Evolutionary conservation across 2,329 filamentous ascomycete species (phyloP).

Genomic region (Neonectria faginata): DNA sequence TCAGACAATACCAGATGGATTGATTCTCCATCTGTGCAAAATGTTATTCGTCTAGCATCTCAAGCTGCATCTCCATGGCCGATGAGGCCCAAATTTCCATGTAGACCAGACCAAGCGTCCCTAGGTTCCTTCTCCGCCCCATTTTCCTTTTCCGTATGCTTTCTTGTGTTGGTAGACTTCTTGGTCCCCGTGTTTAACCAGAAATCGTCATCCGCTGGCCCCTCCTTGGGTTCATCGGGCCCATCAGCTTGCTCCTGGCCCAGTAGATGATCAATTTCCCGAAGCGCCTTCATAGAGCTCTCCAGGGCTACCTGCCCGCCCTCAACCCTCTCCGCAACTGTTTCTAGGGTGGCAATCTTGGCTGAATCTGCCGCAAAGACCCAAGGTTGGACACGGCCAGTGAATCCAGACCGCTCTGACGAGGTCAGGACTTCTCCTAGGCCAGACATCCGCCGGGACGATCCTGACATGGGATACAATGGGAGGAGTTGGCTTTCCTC

Average conservation of each 20-base stretch:
- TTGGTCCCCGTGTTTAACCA: slow-evolving; percentile 53
- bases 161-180: slow-evolving; percentile 39
- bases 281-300: slow-evolving; percentile 61
- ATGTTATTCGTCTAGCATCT: slow-evolving; percentile 27
- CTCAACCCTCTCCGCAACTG: slow-evolving; percentile 70
- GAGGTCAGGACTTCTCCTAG: slow-evolving; percentile 58
- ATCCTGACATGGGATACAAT: slow-evolving; percentile 58
- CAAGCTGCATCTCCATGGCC: slow-evolving; percentile 49
- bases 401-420: slow-evolving; percentile 54
- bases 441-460: slow-evolving; percentile 52
- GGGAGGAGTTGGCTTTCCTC: slow-evolving; percentile 73
- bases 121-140: slow-evolving; percentile 40
- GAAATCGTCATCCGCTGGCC: slow-evolving; percentile 44
- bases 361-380: slow-evolving; percentile 70
- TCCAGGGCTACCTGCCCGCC: slow-evolving; percentile 68
- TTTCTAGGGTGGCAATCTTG: slow-evolving; percentile 68
- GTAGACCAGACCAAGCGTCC: slow-evolving; percentile 64
- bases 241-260: slow-evolving; percentile 49
- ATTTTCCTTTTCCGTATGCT: slow-evolving; percentile 45
- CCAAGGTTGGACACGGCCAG: slow-evolving; percentile 66
- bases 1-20: slow-evolving; percentile 33
- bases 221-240: slow-evolving; percentile 36
- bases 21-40: slow-evolving; percentile 28
- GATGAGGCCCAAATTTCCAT: slow-evolving; percentile 67
- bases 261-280: slow-evolving; percentile 63